Conservation (phyloP, 2,329 filamentous ascomycete genomes). For the Didymella arachidicola region DNA sequence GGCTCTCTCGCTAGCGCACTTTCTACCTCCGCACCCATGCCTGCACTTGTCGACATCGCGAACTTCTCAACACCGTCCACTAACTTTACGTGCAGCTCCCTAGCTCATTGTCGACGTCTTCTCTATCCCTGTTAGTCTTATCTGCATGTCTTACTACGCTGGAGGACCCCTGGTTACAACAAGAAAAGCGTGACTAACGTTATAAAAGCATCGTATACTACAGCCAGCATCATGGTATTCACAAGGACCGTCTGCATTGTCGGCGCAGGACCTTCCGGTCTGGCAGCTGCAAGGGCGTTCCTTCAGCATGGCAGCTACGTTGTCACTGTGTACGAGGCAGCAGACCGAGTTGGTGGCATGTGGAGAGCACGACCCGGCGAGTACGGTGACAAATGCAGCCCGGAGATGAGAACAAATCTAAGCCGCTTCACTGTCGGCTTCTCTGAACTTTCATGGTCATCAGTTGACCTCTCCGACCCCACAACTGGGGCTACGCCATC, state of each 20-base stretch:
- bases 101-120: not conserved
- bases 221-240: constrained; percentile 2
- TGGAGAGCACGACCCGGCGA: constrained; percentile 66
- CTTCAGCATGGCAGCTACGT: constrained; percentile 68
- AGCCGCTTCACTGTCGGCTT: constrained; percentile 74
- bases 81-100: not conserved
- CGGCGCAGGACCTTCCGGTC: constrained; percentile 55
- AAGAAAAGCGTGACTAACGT: not conserved
- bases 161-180: not conserved
- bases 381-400: constrained; percentile 69
- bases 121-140: not conserved
- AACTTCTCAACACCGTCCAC: constrained; percentile 1
- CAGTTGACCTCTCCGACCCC: constrained; percentile 45
- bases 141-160: not conserved
- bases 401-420: constrained; percentile 69
- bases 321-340: constrained; percentile 74
- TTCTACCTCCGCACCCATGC: constrained; percentile 15
- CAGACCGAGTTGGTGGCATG: constrained; percentile 74
- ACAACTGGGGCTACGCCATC: constrained; percentile 1
- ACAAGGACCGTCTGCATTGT: constrained; percentile 53
- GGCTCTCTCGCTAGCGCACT: constrained; percentile 25
- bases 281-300: constrained; percentile 69
- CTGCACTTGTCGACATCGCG: constrained; percentile 6
- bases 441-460: constrained; percentile 73
- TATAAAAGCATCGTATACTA: constrained; percentile 1